Percentiles rank a stretch among this genome's conserved stretches.
phyloP scores from a whole-genome alignment of 192 early-diverging fungal genomes.

The Linnemannia hyalina region DNA sequence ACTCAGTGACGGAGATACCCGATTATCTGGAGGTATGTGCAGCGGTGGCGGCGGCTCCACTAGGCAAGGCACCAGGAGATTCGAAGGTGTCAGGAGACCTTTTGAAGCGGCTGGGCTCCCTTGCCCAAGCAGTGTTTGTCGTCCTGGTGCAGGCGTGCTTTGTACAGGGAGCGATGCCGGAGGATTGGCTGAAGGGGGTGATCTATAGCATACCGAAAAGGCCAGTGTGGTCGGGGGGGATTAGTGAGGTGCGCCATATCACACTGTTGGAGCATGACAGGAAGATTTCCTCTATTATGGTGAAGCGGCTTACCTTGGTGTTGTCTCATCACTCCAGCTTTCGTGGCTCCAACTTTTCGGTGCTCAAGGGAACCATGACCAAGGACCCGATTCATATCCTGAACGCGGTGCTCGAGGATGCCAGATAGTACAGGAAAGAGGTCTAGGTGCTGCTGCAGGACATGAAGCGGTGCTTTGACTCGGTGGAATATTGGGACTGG shows the following conservation, averaged over 20 bases:
- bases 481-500: slow-evolving; percentile 17
- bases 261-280: slow-evolving; percentile 23
- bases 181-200: too few species aligned
- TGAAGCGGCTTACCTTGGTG: neutral
- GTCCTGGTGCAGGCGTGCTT: slow-evolving; percentile 23
- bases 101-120: neutral
- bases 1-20: neutral
- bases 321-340: neutral
- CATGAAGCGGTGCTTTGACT: slow-evolving; percentile 26
- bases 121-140: neutral
- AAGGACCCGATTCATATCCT: slow-evolving; percentile 33
- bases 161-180: slow-evolving; percentile 7
- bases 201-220: slow-evolving; percentile 33
- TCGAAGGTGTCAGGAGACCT: slow-evolving; percentile 12
- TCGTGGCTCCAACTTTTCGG: slow-evolving; percentile 22
- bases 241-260: slow-evolving; percentile 25
- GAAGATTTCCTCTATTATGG: slow-evolving; percentile 31
- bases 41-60: neutral
- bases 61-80: neutral
- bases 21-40: neutral
- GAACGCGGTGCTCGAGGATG: slow-evolving; percentile 31
- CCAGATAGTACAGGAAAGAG: slow-evolving; percentile 21
- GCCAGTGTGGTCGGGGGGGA: neutral
- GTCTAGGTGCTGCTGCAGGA: slow-evolving; percentile 25
- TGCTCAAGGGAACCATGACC: slow-evolving; percentile 23